Evolutionary conservation across 805 yeast species (phyloP), one percentile per base, ranked within the genome.

Genomic region (Pichia heedii): DNA sequence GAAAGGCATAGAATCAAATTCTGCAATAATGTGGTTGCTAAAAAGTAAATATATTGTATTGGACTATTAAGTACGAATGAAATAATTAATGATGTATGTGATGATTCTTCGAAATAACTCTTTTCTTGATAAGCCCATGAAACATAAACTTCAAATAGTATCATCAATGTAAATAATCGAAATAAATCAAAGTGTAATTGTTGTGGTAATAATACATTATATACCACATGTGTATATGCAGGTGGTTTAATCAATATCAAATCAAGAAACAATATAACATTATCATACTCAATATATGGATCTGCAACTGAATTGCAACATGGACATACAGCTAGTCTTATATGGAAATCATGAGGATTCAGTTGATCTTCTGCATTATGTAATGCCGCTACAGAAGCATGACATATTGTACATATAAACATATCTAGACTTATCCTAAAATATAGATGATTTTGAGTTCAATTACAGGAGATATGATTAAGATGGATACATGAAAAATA

Each of bases 81-180:
- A 10, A 47, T 48, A n/a, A 44, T 51, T 40, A 50, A 50, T 16
- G 64, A 63, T 35, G 56, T 49, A 20, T 46, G 48, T 12, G 42
- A 40, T 9, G 43, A 45, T 33, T 51, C 47, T 21, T 53, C 60
- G 27, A 55, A 49, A 33, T 55, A 54, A 43, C 70, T 73, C 51
- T 75, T 77, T 60, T 90, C 98, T 48, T 84, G 89, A 44, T 81
- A 77, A 0, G 95, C 95, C 97, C 98, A 93, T 1, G 78, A 79
- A 41, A 93, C 62, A 58, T 93, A 93, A 5, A 90, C 90, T 53
- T 93, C 97, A 54, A 90, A 87, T 15, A 93, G 69, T 0, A 84
- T 66, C 42, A 83, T 69, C 33, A 90, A 67, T 3, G 84, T 51
- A 51, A 83, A 64, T 32, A 83, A 62, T 26, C 90, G 9, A 27